phyloP scores from a whole-genome alignment of 805 yeast genomes.

The Wickerhamiella lipophila region DNA sequence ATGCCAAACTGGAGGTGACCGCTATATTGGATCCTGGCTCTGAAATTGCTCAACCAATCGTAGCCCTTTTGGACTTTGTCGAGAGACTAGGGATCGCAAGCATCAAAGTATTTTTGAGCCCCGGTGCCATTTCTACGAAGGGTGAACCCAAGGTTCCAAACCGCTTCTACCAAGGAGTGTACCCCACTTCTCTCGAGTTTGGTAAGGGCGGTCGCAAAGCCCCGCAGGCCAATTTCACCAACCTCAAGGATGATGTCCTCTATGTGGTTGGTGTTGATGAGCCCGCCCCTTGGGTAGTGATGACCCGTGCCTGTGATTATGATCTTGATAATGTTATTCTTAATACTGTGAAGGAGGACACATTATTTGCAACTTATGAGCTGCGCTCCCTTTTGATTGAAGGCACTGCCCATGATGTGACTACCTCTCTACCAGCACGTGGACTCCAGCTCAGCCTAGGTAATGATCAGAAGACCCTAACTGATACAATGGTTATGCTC shows the following conservation, averaged over 20 bases:
- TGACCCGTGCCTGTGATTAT: slow-evolving; percentile 37
- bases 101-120: slow-evolving; percentile 45
- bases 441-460: slow-evolving; percentile 40
- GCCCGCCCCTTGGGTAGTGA: slow-evolving; percentile 58
- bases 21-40: slow-evolving; percentile 60
- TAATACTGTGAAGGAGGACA: slow-evolving; percentile 28
- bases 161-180: slow-evolving; percentile 15
- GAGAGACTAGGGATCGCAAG: slow-evolving; percentile 32
- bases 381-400: slow-evolving; percentile 51
- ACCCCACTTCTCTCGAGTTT: slow-evolving; percentile 27
- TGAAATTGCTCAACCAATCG: slow-evolving; percentile 51
- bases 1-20: slow-evolving; percentile 37
- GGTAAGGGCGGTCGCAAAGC: slow-evolving; percentile 25
- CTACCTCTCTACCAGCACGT: slow-evolving; percentile 34
- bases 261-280: slow-evolving; percentile 45
- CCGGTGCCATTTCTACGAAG: slow-evolving; percentile 29
- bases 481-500: slow-evolving; percentile 61
- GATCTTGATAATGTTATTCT: slow-evolving; percentile 55
- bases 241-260: slow-evolving; percentile 41
- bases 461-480: slow-evolving; percentile 14
- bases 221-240: slow-evolving; percentile 30
- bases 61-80: slow-evolving; percentile 33
- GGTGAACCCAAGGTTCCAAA: slow-evolving; percentile 14
- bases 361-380: slow-evolving; percentile 36
- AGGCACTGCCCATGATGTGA: slow-evolving; percentile 47